Conservation (phyloP, 2,329 filamentous ascomycete genomes). For the Claviceps fusiformis region DNA sequence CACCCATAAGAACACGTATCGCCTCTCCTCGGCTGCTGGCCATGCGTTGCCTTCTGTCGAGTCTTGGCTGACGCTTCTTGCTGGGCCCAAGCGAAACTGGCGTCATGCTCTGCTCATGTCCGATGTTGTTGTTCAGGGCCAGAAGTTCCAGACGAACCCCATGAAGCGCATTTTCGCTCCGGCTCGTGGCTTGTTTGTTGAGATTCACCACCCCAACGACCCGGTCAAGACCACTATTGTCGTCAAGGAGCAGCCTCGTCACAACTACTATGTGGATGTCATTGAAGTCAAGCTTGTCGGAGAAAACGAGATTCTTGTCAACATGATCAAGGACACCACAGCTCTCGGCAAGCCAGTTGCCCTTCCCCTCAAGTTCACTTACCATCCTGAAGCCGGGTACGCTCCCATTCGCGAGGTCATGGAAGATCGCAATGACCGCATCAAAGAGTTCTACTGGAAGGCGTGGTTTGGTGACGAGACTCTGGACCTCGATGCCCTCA, state of each 20-base stretch:
- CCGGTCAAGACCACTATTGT: slow-evolving; percentile 71
- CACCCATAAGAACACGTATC: slow-evolving; percentile 65
- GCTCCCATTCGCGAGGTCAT: slow-evolving; percentile 97
- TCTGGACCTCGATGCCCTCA: slow-evolving; percentile 69
- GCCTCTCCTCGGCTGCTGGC: slow-evolving; percentile 62
- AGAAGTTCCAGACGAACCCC: slow-evolving; percentile 95
- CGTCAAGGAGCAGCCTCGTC: slow-evolving; percentile 75
- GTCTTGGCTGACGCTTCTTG: slow-evolving; percentile 77
- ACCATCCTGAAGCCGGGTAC: slow-evolving; percentile 90
- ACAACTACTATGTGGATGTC: slow-evolving; percentile 77
- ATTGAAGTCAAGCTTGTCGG: slow-evolving; percentile 68
- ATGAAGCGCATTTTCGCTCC: slow-evolving; percentile 85
- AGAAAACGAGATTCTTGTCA: slow-evolving; percentile 71
- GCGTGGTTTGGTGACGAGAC: slow-evolving; percentile 89
- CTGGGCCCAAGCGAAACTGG: slow-evolving; percentile 79
- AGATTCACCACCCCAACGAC: slow-evolving; percentile 71
- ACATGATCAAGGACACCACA: slow-evolving; percentile 86
- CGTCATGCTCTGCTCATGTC: slow-evolving; percentile 87
- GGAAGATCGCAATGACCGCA: slow-evolving; percentile 88
- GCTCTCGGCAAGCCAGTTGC: slow-evolving; percentile 72
- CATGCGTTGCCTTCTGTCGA: slow-evolving; percentile 65
- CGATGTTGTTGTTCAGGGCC: slow-evolving; percentile 86
- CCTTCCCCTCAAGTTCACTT: slow-evolving; percentile 76
- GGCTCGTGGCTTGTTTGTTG: slow-evolving; percentile 72
- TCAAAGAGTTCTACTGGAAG: slow-evolving; percentile 98